A percentile compares a stretch with the other conserved stretches of the same genome.
phyloP scores from a whole-genome alignment of 2,329 filamentous ascomycete species.

The Aureobasidium sp. region DNA sequence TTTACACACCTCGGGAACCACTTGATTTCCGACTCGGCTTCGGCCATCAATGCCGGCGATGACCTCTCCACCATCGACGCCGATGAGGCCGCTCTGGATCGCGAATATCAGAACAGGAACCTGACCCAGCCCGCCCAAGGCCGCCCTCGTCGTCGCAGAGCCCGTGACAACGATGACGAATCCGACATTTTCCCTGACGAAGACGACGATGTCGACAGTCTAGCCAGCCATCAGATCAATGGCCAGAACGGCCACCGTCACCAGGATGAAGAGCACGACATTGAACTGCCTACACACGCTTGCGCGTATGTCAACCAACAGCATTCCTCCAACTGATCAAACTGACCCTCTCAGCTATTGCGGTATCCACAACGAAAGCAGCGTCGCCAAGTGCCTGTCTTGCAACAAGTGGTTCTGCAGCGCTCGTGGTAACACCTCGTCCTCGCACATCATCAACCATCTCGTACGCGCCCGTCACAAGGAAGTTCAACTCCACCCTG shows the following conservation, averaged over 20 bases:
- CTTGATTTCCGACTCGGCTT: slow-evolving; percentile 73
- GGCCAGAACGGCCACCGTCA: slow-evolving; percentile 56
- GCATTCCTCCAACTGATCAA: not conserved
- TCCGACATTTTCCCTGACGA: slow-evolving; percentile 63
- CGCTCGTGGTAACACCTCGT: slow-evolving; percentile 90
- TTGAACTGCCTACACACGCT: slow-evolving; percentile 82
- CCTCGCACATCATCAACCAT: slow-evolving; percentile 97
- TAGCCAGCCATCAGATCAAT: slow-evolving; percentile 75
- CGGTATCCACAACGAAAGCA: slow-evolving; percentile 91
- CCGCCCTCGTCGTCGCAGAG: slow-evolving; percentile 56
- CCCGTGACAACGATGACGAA: slow-evolving; percentile 77
- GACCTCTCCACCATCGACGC: slow-evolving; percentile 45
- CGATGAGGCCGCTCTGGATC: slow-evolving; percentile 75
- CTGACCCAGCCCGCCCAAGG: slow-evolving; percentile 41
- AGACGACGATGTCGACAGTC: slow-evolving; percentile 59
- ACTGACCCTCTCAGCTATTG: slow-evolving; percentile 61
- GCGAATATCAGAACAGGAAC: slow-evolving; percentile 50
- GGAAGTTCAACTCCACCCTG: slow-evolving; percentile 93
- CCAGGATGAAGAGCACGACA: slow-evolving; percentile 68
- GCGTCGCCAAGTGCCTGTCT: slow-evolving; percentile 89
- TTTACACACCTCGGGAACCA: slow-evolving; percentile 86
- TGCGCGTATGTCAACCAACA: slow-evolving; percentile 68
- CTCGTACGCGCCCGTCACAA: slow-evolving; percentile 95
- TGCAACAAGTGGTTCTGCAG: slow-evolving; percentile 99
- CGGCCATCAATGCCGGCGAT: slow-evolving; percentile 79